Evolutionary conservation across 257 asterid species (phyloP), one percentile per base, ranked within the genome.

Genomic region (Prunella vulgaris): DNA sequence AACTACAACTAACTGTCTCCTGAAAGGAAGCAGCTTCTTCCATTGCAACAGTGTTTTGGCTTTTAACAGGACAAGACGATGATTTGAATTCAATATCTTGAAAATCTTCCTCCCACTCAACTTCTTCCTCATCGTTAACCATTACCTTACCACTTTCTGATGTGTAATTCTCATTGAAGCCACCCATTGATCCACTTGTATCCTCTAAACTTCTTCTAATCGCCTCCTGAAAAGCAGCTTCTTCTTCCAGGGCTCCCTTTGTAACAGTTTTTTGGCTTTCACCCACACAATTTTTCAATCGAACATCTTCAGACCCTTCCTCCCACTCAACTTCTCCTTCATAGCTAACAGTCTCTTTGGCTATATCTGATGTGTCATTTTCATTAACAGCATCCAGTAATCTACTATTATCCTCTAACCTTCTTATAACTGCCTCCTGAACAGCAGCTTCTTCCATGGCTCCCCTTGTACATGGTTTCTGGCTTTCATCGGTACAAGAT

Each of bases 1-100:
- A n/a, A n/a, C n/a, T n/a, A n/a, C n/a, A n/a, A n/a, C n/a, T n/a
- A 52, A 94, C 81, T 75, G 99, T 97, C 80, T 91, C 99, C 80
- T 87, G 91, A 63, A 87, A 69, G 69, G 82, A 74, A 15, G 86
- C 90, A 66, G 87, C 96, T 79, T 91, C 99, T 80, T 87, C 90
- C 66, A 83, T 91, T 42, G 88, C 77, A 75, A 82, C 69, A 76
- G 58, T 66, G 53, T 51, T 76, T 58, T 46, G 69, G 70, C 72
- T 77, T 72, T 78, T 87, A 69, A 67, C 73, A 10, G 76, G 77
- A 77, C 30, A 48, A 5, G 79, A 49, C n/a, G 21, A 53, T 40
- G 79, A 64, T 74, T 80, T 78, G 79, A 83, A 62, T 38, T 51
- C 81, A 75, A 70, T 73, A 49, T 74, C 88, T 75, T 60, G 72